Evolutionary conservation across 202 grass and related monocot species (phyloP).

Genomic region (Carex arenaria): DNA sequence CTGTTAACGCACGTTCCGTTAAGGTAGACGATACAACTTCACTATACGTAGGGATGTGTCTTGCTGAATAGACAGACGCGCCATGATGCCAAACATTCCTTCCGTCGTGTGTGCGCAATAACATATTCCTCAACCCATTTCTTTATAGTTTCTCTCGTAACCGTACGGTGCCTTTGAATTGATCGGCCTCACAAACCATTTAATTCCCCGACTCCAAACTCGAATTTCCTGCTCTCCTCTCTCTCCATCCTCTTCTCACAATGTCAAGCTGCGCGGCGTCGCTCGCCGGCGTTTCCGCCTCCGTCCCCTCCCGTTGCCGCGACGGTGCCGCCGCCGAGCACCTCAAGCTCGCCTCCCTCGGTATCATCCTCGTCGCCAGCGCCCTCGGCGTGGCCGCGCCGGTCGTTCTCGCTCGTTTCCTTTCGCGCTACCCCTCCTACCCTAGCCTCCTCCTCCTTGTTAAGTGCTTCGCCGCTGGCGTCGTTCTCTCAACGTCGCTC

Average conservation of each 20-base stretch:
- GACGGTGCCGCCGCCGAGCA: slow-evolving; percentile 65
- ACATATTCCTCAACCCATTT: too few species aligned
- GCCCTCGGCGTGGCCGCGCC: slow-evolving; percentile 70
- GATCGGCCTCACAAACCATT: neutral
- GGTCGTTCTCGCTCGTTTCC: slow-evolving; percentile 62
- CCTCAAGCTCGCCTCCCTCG: slow-evolving; percentile 79
- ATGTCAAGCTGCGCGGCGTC: slow-evolving; percentile 49
- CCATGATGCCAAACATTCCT: neutral
- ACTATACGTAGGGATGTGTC: neutral
- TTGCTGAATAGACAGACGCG: neutral
- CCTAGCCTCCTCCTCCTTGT: slow-evolving; percentile 63
- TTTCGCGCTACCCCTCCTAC: slow-evolving; percentile 48
- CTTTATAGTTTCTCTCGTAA: neutral
- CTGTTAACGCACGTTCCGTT: too few species aligned
- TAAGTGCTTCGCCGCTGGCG: slow-evolving; percentile 96
- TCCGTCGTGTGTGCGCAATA: neutral
- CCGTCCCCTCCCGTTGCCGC: slow-evolving; percentile 36
- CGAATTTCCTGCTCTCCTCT: neutral
- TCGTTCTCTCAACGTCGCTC: slow-evolving; percentile 91
- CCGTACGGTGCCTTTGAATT: neutral
- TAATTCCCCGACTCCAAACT: neutral
- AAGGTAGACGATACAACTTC: too few species aligned
- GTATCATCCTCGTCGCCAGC: slow-evolving; percentile 60
- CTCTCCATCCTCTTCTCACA: neutral
- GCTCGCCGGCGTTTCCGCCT: neutral